phyloP scores from a whole-genome alignment of 1,284 basidiomycete genomes.

The Pseudozyma tsukubaensis region DNA sequence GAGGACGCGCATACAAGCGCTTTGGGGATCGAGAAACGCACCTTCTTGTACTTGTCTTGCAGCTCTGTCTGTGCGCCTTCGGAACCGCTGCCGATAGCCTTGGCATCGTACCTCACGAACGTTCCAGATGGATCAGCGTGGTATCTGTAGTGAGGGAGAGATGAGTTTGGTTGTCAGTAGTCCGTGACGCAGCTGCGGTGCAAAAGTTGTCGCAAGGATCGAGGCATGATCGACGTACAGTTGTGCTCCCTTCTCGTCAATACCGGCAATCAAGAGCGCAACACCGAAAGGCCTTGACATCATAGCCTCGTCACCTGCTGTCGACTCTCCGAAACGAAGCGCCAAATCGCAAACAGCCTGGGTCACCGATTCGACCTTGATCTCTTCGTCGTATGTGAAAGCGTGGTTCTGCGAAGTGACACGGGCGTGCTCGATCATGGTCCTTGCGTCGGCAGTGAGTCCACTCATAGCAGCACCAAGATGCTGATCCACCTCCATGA shows the following conservation, averaged over 20 bases:
- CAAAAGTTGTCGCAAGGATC: background rate
- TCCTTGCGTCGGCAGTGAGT: slow-evolving; percentile 95
- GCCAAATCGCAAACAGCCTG: slow-evolving; percentile 99
- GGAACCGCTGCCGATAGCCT: slow-evolving; percentile 97
- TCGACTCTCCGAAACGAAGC: slow-evolving; percentile 96
- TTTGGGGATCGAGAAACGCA: slow-evolving; percentile 71
- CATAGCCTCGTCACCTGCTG: slow-evolving; percentile 93
- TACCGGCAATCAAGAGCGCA: slow-evolving; percentile 93
- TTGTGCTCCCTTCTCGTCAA: slow-evolving; percentile 96
- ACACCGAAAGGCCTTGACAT: slow-evolving; percentile 95
- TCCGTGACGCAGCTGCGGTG: background rate
- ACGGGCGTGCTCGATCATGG: slow-evolving; percentile 99
- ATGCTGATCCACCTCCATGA: slow-evolving; percentile 98
- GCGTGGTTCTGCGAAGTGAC: slow-evolving; percentile 90
- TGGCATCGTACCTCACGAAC: slow-evolving; percentile 95
- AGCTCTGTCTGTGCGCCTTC: slow-evolving; percentile 97
- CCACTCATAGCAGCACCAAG: slow-evolving; percentile 99
- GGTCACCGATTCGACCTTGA: slow-evolving; percentile 84
- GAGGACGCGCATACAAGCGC: no score
- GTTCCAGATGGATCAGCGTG: slow-evolving; percentile 99
- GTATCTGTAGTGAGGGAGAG: slow-evolving; percentile 36
- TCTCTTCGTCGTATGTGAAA: slow-evolving; percentile 96
- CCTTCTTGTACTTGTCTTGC: slow-evolving; percentile 97
- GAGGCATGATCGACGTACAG: slow-evolving; percentile 71
- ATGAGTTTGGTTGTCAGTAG: background rate